Conservation (phyloP, 225 moss, liverwort and hornwort species). For the Anthoceros angustus region DNA sequence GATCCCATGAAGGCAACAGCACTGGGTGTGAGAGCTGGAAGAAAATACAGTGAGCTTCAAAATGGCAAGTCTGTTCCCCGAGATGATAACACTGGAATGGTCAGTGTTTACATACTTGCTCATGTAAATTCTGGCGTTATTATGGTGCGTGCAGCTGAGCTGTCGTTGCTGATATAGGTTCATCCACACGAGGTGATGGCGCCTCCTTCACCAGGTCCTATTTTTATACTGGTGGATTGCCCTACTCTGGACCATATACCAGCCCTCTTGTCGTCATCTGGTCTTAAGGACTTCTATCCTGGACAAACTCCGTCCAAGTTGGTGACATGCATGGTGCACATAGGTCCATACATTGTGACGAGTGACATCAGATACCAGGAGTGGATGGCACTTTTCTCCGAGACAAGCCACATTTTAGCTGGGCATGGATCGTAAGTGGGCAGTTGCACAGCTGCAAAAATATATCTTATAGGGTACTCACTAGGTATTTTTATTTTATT, state of each 20-base stretch:
- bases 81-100: constrained; percentile 54
- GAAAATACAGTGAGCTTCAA: constrained; percentile 82
- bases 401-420: constrained; percentile 73
- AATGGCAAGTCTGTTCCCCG: constrained; percentile 60
- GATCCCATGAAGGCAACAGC: constrained; percentile 63
- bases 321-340: constrained; percentile 73
- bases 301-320: constrained; percentile 28
- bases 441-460: not conserved
- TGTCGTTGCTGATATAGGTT: constrained; percentile 30
- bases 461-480: not conserved
- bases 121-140: not conserved
- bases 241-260: constrained; percentile 43
- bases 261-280: constrained; percentile 40
- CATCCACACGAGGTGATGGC: constrained; percentile 86
- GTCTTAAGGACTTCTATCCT: constrained; percentile 34
- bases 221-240: constrained; percentile 82
- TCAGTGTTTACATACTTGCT: constrained; percentile 9
- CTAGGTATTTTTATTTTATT: not conserved
- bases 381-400: constrained; percentile 66
- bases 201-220: constrained; percentile 89
- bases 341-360: constrained; percentile 49
- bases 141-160: not conserved
- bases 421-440: constrained; percentile 79
- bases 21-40: constrained; percentile 52
- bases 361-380: constrained; percentile 39